Evolutionary conservation across 2,329 filamentous ascomycete species (phyloP), one percentile per base, ranked within the genome.

Genomic region (Aphanocladium album): DNA sequence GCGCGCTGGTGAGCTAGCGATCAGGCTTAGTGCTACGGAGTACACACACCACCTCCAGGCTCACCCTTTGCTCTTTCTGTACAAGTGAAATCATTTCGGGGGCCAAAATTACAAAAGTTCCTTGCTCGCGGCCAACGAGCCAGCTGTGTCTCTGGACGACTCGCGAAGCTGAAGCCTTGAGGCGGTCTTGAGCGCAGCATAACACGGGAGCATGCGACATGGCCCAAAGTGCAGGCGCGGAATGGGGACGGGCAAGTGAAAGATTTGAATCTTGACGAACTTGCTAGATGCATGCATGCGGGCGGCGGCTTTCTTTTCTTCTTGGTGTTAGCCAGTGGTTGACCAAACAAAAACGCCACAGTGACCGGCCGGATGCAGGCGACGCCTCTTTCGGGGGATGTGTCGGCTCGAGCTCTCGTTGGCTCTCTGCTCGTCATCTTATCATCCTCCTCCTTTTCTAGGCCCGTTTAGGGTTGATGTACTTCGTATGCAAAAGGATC

Each of bases 401-500:
- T 9, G 17, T 37, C 43, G 35, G 58, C 12, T 23, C 43, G 51
- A 25, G 11, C n/a, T 33, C 11, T 41, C 23, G 12, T 47, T 19
- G 39, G 47, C 12, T 16, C 23, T 14, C 16, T 35, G 5, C 6
- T 25, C 33, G 14, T 43, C 25, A 27, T 50, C 43, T 53, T 43
- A 16, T 54, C 30, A 55, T 55, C 25, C n/a, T 46, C 23, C 21
- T 35, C 19, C n/a, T 35, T 9, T 2, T 21, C 58, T 56, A 55
- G 19, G 6, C 51, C 45, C 4, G 8, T 56, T 51, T 60, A 9
- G 52, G 51, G 35, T 19, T 56, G 25, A 56, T 55, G 51, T 47
- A 12, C 45, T 56, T 56, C 33, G 58, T 45, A 56, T 60, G 57
- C 39, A 46, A 17, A n/a, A 53, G 25, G 57, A 60, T 60, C 57